Conservation (phyloP, 495 filamentous ascomycete genomes). For the Aspergillus biplanus region DNA sequence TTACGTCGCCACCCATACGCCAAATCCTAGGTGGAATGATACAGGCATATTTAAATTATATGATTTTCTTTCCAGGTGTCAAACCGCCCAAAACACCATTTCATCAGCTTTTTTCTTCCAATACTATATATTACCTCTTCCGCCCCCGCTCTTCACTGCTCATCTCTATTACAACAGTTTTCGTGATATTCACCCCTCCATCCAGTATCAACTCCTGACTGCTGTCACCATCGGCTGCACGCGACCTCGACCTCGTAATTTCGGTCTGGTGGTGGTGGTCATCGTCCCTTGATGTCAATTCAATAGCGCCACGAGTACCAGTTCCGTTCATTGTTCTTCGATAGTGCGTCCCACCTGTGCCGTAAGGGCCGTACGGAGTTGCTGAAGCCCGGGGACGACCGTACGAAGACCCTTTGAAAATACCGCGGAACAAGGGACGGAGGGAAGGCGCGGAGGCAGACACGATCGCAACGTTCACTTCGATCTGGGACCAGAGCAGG, state of each 20-base stretch:
- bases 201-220: constrained; percentile 14
- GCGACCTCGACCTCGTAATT: constrained; percentile 1
- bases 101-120: too few species aligned
- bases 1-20: too few species aligned
- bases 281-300: constrained; percentile 11
- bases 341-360: constrained; percentile 9
- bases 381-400: not conserved
- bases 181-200: constrained; percentile 6
- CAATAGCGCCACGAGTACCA: constrained; percentile 12
- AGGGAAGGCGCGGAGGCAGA: constrained; percentile 26
- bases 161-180: constrained; percentile 18
- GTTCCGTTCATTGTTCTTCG: not conserved
- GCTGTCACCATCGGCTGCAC: constrained; percentile 1
- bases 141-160: constrained; percentile 10
- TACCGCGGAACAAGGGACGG: constrained; percentile 12
- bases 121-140: not conserved
- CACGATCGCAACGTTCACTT: constrained; percentile 26
- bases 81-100: too few species aligned
- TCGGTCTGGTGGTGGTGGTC: not conserved
- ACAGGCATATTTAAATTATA: too few species aligned
- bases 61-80: too few species aligned
- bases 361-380: not conserved
- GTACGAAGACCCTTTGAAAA: constrained; percentile 20
- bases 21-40: too few species aligned
- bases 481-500: constrained; percentile 27